phyloP scores from a whole-genome alignment of 1,284 basidiomycete species.

The Fistulinella cinereoalba region DNA sequence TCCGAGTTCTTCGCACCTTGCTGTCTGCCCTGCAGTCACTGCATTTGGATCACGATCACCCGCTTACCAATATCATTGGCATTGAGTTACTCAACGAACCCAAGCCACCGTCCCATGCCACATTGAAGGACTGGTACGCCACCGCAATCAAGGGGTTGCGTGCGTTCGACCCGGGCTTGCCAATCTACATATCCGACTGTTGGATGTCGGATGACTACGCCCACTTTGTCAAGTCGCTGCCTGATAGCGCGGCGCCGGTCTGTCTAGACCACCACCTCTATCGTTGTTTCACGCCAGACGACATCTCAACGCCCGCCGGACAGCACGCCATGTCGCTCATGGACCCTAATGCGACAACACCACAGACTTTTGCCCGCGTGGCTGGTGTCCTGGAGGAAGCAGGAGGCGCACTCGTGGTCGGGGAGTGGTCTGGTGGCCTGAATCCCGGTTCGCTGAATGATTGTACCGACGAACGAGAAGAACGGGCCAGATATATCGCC shows the following conservation, averaged over 20 bases:
- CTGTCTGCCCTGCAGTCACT: slow-evolving; percentile 43
- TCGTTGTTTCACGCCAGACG: slow-evolving; percentile 71
- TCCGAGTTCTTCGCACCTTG: slow-evolving; percentile 46
- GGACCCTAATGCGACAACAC: slow-evolving; percentile 41
- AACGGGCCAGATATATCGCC: slow-evolving; percentile 53
- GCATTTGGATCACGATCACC: slow-evolving; percentile 38
- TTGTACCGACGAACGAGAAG: slow-evolving; percentile 42
- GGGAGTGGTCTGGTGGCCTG: slow-evolving; percentile 84
- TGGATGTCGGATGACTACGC: slow-evolving; percentile 76
- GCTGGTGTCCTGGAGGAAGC: slow-evolving; percentile 44
- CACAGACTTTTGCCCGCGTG: slow-evolving; percentile 43
- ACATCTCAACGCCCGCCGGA: slow-evolving; percentile 54
- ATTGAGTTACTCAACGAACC: slow-evolving; percentile 88
- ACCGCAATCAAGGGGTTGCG: slow-evolving; percentile 58
- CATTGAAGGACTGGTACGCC: slow-evolving; percentile 65
- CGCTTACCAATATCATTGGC: slow-evolving; percentile 64
- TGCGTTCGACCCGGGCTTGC: slow-evolving; percentile 51
- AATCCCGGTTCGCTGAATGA: slow-evolving; percentile 62
- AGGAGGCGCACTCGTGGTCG: slow-evolving; percentile 66
- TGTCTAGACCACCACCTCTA: slow-evolving; percentile 87
- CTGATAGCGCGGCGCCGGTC: slow-evolving; percentile 43
- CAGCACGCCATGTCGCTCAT: slow-evolving; percentile 53
- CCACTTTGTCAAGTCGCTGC: slow-evolving; percentile 44
- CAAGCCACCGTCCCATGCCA: slow-evolving; percentile 45
- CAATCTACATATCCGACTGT: slow-evolving; percentile 75